Conservation (phyloP, 2,329 filamentous ascomycete species). For the Stagonosporopsis tanaceti region DNA sequence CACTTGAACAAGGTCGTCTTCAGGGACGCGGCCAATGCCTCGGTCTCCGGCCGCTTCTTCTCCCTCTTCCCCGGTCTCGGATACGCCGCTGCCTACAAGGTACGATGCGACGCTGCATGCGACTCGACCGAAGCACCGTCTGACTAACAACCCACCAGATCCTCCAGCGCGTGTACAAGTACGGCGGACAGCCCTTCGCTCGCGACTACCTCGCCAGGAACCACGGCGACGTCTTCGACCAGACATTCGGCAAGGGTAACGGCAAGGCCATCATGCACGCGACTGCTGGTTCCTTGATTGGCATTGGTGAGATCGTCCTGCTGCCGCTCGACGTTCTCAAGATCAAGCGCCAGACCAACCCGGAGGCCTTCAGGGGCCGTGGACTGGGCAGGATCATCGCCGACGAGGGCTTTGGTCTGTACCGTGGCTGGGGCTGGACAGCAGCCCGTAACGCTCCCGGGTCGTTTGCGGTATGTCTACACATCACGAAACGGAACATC, state of each 20-base stretch:
- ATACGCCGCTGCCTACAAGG: conserved; percentile 98
- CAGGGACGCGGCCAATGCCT: conserved; percentile 80
- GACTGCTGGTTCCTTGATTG: conserved; percentile 91
- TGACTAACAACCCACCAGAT: conserved; percentile 60
- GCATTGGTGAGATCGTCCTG: conserved; percentile 95
- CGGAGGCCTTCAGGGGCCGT: conserved; percentile 94
- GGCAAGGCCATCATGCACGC: conserved; percentile 99
- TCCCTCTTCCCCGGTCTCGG: conserved; percentile 96
- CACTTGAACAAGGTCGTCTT: conserved; percentile 93
- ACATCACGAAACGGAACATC: neutral
- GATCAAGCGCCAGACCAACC: conserved; percentile 99
- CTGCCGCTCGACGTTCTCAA: conserved; percentile 96
- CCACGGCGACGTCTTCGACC: conserved; percentile 84
- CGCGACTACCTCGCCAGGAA: conserved; percentile 85
- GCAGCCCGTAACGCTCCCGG: conserved; percentile 96
- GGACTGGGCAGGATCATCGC: conserved; percentile 87
- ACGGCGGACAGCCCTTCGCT: conserved; percentile 94
- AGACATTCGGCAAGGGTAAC: conserved; percentile 91
- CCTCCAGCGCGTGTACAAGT: conserved; percentile 97
- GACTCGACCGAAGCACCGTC: neutral
- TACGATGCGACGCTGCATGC: conserved; percentile 46
- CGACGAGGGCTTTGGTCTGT: conserved; percentile 94
- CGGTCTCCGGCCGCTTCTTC: conserved; percentile 80
- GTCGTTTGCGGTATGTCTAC: conserved; percentile 82
- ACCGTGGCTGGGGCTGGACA: conserved; percentile 97